Evolutionary conservation across 768 basidiomycete genomes (phyloP).

Genomic region (Suillus sp.): DNA sequence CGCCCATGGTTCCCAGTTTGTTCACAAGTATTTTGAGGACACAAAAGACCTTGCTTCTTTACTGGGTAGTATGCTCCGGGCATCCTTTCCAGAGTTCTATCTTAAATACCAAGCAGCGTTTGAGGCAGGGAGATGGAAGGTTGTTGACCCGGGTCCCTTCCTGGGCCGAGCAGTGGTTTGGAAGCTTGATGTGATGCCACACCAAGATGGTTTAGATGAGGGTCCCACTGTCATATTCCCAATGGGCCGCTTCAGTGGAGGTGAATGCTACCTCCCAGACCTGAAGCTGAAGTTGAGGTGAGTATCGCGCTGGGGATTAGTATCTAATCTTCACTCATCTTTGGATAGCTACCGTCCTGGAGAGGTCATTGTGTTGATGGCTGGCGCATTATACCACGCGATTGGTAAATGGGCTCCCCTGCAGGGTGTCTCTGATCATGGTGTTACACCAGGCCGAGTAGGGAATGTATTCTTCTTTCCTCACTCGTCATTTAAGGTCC

Average conservation of each 20-base stretch:
- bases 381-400: background rate
- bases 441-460: background rate
- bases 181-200: background rate
- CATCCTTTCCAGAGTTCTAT: background rate
- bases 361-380: background rate
- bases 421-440: background rate
- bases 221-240: background rate
- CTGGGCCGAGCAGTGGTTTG: background rate
- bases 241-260: background rate
- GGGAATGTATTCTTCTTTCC: background rate
- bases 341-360: background rate
- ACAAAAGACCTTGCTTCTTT: background rate
- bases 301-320: background rate
- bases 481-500: background rate
- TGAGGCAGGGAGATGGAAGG: background rate
- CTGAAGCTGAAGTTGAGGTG: background rate
- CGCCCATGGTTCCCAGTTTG: background rate
- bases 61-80: background rate
- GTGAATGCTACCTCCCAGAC: background rate
- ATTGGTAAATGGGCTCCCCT: background rate
- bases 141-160: background rate
- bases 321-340: background rate
- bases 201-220: background rate
- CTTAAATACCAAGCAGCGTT: background rate
- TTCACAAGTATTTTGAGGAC: background rate